Evolutionary conservation across 768 basidiomycete species (phyloP).

Genomic region (Exsudoporus frostii): DNA sequence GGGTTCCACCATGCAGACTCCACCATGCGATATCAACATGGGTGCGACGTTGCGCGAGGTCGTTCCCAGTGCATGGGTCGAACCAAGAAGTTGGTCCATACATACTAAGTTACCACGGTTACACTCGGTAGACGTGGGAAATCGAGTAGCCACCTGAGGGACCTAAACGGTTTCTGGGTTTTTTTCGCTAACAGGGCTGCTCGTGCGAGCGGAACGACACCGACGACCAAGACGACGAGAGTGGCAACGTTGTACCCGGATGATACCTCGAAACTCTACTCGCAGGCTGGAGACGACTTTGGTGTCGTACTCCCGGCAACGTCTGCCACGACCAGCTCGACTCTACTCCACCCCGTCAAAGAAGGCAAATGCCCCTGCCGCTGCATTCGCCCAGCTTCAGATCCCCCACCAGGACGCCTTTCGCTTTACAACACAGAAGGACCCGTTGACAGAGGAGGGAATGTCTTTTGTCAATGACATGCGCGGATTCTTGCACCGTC

Average conservation of each 20-base stretch:
- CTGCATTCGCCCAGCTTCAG: conserved; percentile 39
- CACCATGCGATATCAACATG: background rate
- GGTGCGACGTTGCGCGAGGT: background rate
- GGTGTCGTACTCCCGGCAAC: conserved; percentile 60
- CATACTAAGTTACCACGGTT: too few relatives aligned
- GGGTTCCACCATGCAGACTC: background rate
- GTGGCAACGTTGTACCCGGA: conserved; percentile 11
- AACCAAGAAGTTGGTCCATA: background rate
- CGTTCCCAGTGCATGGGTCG: background rate
- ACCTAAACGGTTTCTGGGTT: background rate
- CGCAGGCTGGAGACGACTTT: conserved; percentile 38
- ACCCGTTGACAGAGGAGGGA: conserved; percentile 19
- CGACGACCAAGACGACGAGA: conserved; percentile 7
- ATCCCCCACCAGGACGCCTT: conserved; percentile 36
- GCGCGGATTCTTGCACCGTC: conserved; percentile 49
- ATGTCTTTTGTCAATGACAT: conserved; percentile 36
- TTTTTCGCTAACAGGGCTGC: conserved; percentile 2
- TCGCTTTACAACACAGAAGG: conserved; percentile 32
- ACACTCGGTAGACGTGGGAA: background rate
- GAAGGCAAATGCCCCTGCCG: conserved; percentile 50
- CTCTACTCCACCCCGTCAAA: conserved; percentile 68
- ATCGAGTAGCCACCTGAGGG: background rate
- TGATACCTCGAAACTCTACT: conserved; percentile 31
- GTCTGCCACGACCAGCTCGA: conserved; percentile 66
- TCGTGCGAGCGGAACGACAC: conserved; percentile 18